Evolutionary conservation across 768 basidiomycete genomes (phyloP).

Genomic region (Mycena belliarum): DNA sequence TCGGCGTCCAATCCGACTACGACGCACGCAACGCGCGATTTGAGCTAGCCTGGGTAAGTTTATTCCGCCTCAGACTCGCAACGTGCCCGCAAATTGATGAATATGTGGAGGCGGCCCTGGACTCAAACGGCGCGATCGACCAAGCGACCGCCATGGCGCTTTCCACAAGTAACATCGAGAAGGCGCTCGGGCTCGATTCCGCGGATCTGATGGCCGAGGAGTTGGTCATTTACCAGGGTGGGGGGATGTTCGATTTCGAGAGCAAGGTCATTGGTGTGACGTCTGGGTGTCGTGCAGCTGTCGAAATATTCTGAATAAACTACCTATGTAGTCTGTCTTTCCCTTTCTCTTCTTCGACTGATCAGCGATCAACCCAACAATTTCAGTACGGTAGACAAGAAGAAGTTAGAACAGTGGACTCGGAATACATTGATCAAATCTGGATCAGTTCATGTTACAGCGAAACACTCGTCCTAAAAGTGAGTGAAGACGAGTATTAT

Average conservation of each 20-base stretch:
- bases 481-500: too few species aligned
- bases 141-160: slow-evolving; percentile 38
- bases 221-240: slow-evolving; percentile 42
- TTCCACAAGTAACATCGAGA: slow-evolving; percentile 42
- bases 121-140: slow-evolving; percentile 39
- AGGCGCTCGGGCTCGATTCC: slow-evolving; percentile 35
- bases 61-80: neutral
- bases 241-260: slow-evolving; percentile 42
- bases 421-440: too few species aligned
- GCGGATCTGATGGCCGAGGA: slow-evolving; percentile 27
- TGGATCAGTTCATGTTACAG: too few species aligned
- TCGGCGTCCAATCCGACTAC: slow-evolving; percentile 69
- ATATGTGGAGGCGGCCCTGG: slow-evolving; percentile 31
- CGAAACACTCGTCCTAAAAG: too few species aligned
- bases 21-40: slow-evolving; percentile 75
- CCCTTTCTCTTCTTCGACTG: too few species aligned
- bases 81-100: slow-evolving; percentile 23
- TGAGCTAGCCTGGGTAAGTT: slow-evolving; percentile 73
- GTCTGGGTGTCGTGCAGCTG: slow-evolving; percentile 32
- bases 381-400: too few species aligned
- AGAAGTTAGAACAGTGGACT: too few species aligned
- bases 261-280: slow-evolving; percentile 46
- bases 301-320: slow-evolving; percentile 39
- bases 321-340: too few species aligned
- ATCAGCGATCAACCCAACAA: too few species aligned